A percentile compares a stretch with the other conserved stretches of the same genome.
Conservation (phyloP, 768 basidiomycete genomes). For the Boletus speciosus region DNA sequence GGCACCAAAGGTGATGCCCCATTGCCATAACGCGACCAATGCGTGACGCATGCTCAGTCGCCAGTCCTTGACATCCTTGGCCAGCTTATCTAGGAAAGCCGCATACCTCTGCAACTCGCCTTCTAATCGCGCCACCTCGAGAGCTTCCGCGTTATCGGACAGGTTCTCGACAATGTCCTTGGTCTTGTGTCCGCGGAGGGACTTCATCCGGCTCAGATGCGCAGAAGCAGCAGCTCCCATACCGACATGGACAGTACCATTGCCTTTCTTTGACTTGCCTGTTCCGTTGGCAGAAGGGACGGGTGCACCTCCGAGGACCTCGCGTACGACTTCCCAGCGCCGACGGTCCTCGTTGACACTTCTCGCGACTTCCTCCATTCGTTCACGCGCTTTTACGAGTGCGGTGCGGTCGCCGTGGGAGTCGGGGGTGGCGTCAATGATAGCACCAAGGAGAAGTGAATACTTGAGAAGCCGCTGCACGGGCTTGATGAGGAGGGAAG, state of each 20-base stretch:
- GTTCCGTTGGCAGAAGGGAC: constrained; percentile 37
- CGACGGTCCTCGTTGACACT: constrained; percentile 78
- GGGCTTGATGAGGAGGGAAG: constrained; percentile 94
- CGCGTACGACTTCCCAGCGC: constrained; percentile 74
- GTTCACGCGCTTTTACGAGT: constrained; percentile 29
- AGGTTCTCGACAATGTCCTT: constrained; percentile 27
- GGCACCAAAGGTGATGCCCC: constrained; percentile 63
- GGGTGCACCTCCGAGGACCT: constrained; percentile 51
- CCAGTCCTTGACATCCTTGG: constrained; percentile 64
- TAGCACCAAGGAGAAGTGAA: constrained; percentile 74
- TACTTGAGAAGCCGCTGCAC: constrained; percentile 96
- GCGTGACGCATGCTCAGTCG: constrained; percentile 47
- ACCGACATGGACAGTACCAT: constrained; percentile 36
- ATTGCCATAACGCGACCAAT: constrained; percentile 49
- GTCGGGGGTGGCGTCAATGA: constrained; percentile 72
- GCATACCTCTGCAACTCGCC: constrained; percentile 55
- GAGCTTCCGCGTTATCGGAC: constrained; percentile 41
- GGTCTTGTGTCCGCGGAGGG: constrained; percentile 37
- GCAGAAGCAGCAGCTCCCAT: constrained; percentile 53
- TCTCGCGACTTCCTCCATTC: constrained; percentile 69
- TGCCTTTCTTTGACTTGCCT: constrained; percentile 38
- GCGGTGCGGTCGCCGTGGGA: constrained; percentile 57
- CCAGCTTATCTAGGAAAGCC: constrained; percentile 57
- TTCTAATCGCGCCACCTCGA: constrained; percentile 53
- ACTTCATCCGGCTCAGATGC: constrained; percentile 61